Evolutionary conservation across 2,329 filamentous ascomycete genomes (phyloP).

Genomic region (Colletotrichum sp.): DNA sequence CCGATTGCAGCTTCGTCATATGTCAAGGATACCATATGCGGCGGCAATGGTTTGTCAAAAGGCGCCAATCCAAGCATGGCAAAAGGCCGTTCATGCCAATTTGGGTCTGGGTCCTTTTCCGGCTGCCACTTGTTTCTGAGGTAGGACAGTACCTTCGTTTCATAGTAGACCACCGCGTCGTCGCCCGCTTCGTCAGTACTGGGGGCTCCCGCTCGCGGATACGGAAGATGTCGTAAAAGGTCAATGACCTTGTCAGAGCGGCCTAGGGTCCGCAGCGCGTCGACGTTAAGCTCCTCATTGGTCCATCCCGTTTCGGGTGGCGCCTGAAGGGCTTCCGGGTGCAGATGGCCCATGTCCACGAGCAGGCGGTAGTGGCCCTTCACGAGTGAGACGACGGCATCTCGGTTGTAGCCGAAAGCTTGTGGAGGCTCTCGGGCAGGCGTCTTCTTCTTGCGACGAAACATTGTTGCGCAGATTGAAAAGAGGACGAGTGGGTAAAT

Average conservation of each 20-base stretch:
- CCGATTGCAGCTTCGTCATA: background rate
- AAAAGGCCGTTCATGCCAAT: background rate
- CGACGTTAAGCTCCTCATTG: background rate
- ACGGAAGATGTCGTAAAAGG: constrained; percentile 6
- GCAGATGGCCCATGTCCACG: constrained; percentile 5
- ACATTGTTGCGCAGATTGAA: background rate
- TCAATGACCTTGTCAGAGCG: constrained; percentile 7
- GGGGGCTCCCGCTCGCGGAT: background rate
- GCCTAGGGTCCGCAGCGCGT: background rate
- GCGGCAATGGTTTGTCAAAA: background rate
- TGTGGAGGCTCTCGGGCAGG: background rate
- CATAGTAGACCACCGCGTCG: background rate
- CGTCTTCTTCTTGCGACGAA: background rate
- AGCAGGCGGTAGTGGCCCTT: constrained; percentile 7
- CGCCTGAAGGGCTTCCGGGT: background rate
- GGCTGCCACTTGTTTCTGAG: background rate
- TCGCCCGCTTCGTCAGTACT: background rate
- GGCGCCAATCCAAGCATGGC: background rate
- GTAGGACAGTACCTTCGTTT: background rate
- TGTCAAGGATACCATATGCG: background rate
- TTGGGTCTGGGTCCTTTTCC: background rate
- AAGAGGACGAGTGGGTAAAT: background rate
- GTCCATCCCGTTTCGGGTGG: constrained; percentile 3
- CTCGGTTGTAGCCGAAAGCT: background rate
- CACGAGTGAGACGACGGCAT: background rate